These are phyloP conservation scores for Cryphonectria nitschkei DNA, from an alignment of 2,329 filamentous ascomycete species.

Conservation along the genomic window DNA sequence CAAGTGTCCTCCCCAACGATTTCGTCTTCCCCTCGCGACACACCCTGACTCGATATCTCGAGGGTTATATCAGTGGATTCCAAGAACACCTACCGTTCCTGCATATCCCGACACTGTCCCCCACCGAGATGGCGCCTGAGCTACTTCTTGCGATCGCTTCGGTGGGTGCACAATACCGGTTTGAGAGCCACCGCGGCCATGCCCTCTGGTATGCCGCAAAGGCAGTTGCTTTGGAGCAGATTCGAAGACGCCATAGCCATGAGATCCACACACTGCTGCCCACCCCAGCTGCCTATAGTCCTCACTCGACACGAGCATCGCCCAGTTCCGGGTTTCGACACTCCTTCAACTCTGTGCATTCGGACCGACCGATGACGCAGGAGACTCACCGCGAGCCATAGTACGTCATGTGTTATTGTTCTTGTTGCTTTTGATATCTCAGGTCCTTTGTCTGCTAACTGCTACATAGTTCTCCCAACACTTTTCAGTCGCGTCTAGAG, in stretches of 20 bases:
- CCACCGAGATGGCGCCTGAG: constrained; percentile 68
- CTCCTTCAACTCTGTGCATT: constrained; percentile 61
- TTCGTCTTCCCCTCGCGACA: constrained; percentile 72
- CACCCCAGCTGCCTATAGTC: constrained; percentile 61
- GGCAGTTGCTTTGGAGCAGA: constrained; percentile 61
- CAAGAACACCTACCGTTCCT: constrained; percentile 64
- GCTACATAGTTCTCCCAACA: constrained; percentile 56
- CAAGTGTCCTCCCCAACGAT: constrained; percentile 60
- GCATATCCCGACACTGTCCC: constrained; percentile 68
- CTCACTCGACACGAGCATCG: constrained; percentile 62
- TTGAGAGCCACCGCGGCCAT: constrained; percentile 62
- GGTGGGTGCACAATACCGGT: constrained; percentile 68
- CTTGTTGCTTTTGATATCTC: neutral
- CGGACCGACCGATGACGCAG: constrained; percentile 59
- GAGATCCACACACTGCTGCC: constrained; percentile 61
- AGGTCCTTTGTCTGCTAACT: constrained; percentile 15
- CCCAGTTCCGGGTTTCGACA: constrained; percentile 61
- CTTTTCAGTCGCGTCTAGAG: constrained; percentile 62
- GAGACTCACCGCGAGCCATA: constrained; percentile 63
- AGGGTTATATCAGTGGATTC: constrained; percentile 72
- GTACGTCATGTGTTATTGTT: constrained; percentile 45
- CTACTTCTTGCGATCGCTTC: constrained; percentile 69
- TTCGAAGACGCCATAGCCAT: constrained; percentile 58
- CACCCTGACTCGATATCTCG: constrained; percentile 69
- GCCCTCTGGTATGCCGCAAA: constrained; percentile 65